These are phyloP conservation scores for Wallemia ichthyophaga DNA, from an alignment of 1,284 basidiomycete species.

Conservation along the genomic window DNA sequence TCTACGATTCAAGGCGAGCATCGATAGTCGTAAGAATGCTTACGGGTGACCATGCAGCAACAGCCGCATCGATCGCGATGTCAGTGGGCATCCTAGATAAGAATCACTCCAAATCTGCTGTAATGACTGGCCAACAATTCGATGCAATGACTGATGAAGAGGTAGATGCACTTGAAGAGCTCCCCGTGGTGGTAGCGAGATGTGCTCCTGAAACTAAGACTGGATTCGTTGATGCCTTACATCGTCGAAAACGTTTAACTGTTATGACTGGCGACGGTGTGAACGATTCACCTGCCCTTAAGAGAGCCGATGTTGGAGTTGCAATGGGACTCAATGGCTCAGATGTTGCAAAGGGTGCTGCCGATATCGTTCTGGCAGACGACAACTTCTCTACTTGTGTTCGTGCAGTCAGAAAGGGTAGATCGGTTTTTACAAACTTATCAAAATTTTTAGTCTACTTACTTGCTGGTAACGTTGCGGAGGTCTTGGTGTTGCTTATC, in stretches of 20 bases:
- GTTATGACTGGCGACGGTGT: conserved; percentile 21
- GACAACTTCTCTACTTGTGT: conserved; percentile 43
- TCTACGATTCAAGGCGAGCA: conserved; percentile 29
- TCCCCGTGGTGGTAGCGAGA: conserved; percentile 28
- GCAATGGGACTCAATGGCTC: conserved; percentile 38
- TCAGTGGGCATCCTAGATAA: conserved; percentile 25
- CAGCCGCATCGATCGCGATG: conserved; percentile 21
- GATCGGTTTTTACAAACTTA: conserved; percentile 21
- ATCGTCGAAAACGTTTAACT: conserved; percentile 18
- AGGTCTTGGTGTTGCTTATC: conserved; percentile 24
- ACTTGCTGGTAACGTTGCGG: conserved; percentile 28
- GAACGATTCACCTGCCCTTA: conserved; percentile 27
- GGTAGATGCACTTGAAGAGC: conserved; percentile 24
- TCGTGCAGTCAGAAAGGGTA: conserved; percentile 33
- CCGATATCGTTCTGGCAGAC: conserved; percentile 33
- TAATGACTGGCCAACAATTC: conserved; percentile 29
- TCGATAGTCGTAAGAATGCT: conserved; percentile 38
- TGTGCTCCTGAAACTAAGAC: conserved; percentile 24
- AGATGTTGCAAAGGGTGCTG: conserved; percentile 30
- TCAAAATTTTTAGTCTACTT: conserved; percentile 20
- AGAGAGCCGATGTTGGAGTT: conserved; percentile 30
- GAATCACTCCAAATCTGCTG: conserved; percentile 14
- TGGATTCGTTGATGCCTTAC: conserved; percentile 26
- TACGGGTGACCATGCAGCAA: conserved; percentile 21
- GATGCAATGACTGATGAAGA: conserved; percentile 30